Evolutionary conservation across 2,329 filamentous ascomycete genomes (phyloP).

Genomic region (Volutella citrinella): DNA sequence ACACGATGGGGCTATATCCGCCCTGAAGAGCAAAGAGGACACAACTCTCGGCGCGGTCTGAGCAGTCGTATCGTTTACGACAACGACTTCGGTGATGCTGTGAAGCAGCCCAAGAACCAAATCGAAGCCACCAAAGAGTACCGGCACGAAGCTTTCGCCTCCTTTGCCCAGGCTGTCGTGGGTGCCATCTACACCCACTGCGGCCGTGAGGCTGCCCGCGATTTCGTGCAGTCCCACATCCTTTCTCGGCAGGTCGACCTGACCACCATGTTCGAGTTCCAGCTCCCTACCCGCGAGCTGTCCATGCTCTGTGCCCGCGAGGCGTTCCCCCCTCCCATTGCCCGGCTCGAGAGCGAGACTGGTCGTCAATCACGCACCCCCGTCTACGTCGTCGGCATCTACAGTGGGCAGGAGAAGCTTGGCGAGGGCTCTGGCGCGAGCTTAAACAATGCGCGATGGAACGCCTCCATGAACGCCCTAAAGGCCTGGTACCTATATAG

Average conservation of each 20-base stretch:
- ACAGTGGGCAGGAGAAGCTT: constrained; percentile 84
- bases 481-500: constrained; percentile 97
- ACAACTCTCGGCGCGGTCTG: constrained; percentile 59
- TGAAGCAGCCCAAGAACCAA: constrained; percentile 23
- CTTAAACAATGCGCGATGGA: constrained; percentile 71
- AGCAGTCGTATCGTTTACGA: constrained; percentile 78
- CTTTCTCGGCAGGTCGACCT: constrained; percentile 77
- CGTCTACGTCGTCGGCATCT: constrained; percentile 92
- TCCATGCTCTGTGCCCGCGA: constrained; percentile 81
- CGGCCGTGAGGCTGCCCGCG: constrained; percentile 73
- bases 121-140: constrained; percentile 57
- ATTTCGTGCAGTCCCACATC: constrained; percentile 82
- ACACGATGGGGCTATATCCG: constrained; percentile 52
- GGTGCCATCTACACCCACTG: constrained; percentile 84
- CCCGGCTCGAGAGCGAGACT: constrained; percentile 85
- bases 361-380: constrained; percentile 80
- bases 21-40: constrained; percentile 43
- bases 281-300: constrained; percentile 79
- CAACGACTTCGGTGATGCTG: constrained; percentile 74
- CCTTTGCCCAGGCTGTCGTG: constrained; percentile 78
- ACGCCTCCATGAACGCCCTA: constrained; percentile 80
- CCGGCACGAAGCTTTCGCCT: constrained; percentile 68
- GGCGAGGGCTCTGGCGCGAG: constrained; percentile 83
- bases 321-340: constrained; percentile 83
- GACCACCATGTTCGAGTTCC: constrained; percentile 77